Evolutionary conservation across 805 yeast genomes (phyloP), one percentile per base, ranked within the genome.

Genomic region (Torulaspora gathmanii): DNA sequence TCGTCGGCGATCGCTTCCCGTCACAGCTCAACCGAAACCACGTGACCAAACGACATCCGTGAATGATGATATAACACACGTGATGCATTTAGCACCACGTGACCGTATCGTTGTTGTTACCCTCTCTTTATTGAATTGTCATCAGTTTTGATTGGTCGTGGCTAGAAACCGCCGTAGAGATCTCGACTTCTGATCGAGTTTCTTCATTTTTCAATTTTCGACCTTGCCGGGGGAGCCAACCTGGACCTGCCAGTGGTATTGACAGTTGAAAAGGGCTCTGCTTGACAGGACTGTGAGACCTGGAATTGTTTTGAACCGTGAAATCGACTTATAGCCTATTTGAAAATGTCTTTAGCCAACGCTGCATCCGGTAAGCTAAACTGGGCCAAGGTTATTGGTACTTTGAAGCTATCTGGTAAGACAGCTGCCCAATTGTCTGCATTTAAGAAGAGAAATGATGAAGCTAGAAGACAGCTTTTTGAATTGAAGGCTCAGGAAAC

Each of bases 361-460:
- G 74, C 82, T 59, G 85, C 87, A 56, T 81, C 91, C 62, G 74
- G 85, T 64, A 91, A 89, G 75, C 75, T 91, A 70, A 95, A 93
- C 79, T 93, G 98, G 97, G 82, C 93, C 64, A 83, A 84, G 73
- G 82, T 93, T 67, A 79, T 86, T 67, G 73, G 90, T 57, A 80
- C 89, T 57, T 78, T 93, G 65, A 96, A 96, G 49, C 78, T 93
- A 65, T 80, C 96, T 50, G 99, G 99, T 52, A 73, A 82, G 65
- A 93, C 99, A 52, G 95, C 96, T 49, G 65, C 86, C 43, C 80
- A 95, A 35, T 75, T 93, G 68, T 80, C 93, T 43, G 79, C 95
- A 25, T 93, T 93, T 84, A 90, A 90, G 74, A 91, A 93, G 86
- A 87, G 99, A 80, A 84, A 89, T 71, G 99, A 93, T 65, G 98